A percentile compares a stretch with the other conserved stretches of the same genome.
Evolutionary conservation across 805 yeast genomes (phyloP).

Genomic region (Candida silvicultrix): DNA sequence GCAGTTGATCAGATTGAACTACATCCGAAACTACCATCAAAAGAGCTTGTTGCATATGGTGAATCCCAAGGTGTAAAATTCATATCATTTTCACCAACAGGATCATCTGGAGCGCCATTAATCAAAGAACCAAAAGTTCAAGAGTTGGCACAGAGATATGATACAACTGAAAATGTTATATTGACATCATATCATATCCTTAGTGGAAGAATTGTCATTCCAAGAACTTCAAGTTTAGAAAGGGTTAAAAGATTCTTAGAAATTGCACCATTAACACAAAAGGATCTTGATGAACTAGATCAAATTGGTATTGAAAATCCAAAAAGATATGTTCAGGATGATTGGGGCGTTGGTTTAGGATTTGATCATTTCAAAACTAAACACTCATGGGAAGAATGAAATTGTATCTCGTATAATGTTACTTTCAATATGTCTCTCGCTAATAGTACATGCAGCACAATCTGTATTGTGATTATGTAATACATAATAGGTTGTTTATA

Average conservation of each 20-base stretch:
- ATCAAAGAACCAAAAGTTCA: slow-evolving; percentile 41
- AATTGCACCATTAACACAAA: slow-evolving; percentile 29
- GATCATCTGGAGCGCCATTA: slow-evolving; percentile 57
- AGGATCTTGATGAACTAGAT: slow-evolving; percentile 31
- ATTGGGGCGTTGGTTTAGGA: neutral
- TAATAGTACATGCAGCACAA: too few relatives aligned
- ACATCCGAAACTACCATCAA: slow-evolving; percentile 67
- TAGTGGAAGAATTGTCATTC: slow-evolving; percentile 53
- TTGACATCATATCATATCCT: slow-evolving; percentile 55
- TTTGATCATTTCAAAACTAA: neutral
- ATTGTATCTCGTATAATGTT: too few relatives aligned
- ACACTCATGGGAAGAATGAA: neutral
- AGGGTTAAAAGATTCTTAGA: slow-evolving; percentile 40
- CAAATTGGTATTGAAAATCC: slow-evolving; percentile 21
- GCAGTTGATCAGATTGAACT: slow-evolving; percentile 55
- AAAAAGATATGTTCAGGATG: slow-evolving; percentile 20
- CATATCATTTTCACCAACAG: slow-evolving; percentile 56
- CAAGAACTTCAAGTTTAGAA: slow-evolving; percentile 59
- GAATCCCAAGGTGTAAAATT: slow-evolving; percentile 41
- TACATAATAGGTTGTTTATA: too few relatives aligned
- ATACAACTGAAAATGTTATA: slow-evolving; percentile 46
- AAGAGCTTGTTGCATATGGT: slow-evolving; percentile 45
- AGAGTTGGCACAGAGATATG: slow-evolving; percentile 49
- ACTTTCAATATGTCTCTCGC: too few relatives aligned
- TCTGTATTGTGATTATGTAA: too few relatives aligned